phyloP scores from a whole-genome alignment of 306 rosid genomes.

The Boehmeria nivea region DNA sequence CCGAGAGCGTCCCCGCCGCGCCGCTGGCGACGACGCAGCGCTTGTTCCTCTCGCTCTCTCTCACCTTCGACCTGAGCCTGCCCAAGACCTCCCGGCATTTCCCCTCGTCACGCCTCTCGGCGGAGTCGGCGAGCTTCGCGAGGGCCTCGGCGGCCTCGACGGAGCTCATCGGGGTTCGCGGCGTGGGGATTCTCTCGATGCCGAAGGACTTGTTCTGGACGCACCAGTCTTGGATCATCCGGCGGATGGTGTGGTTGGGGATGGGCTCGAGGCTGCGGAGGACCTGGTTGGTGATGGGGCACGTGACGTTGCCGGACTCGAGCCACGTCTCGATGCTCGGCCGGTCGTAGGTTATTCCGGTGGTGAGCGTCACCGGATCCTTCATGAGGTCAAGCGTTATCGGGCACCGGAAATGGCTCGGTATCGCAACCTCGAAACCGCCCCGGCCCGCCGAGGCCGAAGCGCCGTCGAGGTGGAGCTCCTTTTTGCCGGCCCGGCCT shows the following conservation, averaged over 20 bases:
- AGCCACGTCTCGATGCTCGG: conserved; percentile 49
- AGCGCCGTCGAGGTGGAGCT: not conserved
- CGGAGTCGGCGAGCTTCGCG: conserved; percentile 7
- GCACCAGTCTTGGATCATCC: conserved; percentile 56
- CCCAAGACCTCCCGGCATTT: conserved; percentile 20
- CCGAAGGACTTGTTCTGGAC: conserved; percentile 34
- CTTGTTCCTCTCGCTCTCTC: conserved; percentile 44
- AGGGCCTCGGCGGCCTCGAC: conserved; percentile 20
- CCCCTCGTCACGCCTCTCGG: not conserved
- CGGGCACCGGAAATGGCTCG: conserved; percentile 44
- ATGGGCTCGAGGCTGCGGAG: conserved; percentile 30
- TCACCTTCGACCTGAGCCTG: conserved; percentile 23
- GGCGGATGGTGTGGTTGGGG: conserved; percentile 45
- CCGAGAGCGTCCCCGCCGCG: conserved; percentile 21
- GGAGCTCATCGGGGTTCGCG: conserved; percentile 28
- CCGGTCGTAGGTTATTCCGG: conserved; percentile 53
- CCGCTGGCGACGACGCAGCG: conserved; percentile 26
- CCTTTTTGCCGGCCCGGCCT: conserved; percentile 12
- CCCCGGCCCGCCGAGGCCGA: too few species aligned
- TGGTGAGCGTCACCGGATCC: conserved; percentile 48
- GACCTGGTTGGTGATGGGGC: conserved; percentile 42
- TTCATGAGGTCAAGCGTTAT: conserved; percentile 51
- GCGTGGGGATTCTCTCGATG: conserved; percentile 46
- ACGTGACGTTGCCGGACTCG: conserved; percentile 38
- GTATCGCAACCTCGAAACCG: conserved; percentile 31